These are phyloP conservation scores for Hibiscus syriacus DNA, from an alignment of 345 rosid genomes.

Conservation along the genomic window DNA sequence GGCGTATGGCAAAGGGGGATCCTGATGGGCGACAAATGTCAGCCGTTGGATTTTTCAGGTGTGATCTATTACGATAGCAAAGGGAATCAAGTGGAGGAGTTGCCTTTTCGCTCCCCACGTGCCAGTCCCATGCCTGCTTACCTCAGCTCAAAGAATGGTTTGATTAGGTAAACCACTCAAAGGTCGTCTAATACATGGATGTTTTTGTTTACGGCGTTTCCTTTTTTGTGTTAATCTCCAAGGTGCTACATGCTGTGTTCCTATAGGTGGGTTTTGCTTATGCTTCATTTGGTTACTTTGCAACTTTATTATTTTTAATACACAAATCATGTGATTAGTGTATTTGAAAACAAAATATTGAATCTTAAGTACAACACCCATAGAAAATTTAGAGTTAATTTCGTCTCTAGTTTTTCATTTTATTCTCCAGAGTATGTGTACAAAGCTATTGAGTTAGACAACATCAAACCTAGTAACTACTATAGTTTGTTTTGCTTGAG, in stretches of 20 bases:
- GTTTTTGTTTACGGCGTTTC: too few relatives aligned
- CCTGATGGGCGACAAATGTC: slow-evolving; percentile 91
- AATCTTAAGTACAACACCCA: too few relatives aligned
- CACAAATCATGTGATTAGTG: not conserved
- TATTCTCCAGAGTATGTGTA: not conserved
- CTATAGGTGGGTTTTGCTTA: not conserved
- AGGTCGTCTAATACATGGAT: too few relatives aligned
- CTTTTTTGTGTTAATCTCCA: not conserved
- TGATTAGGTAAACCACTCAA: not conserved
- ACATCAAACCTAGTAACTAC: not conserved
- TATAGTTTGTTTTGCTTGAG: not conserved
- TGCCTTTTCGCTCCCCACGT: slow-evolving; percentile 74
- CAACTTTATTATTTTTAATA: too few relatives aligned
- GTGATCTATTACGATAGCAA: slow-evolving; percentile 68
- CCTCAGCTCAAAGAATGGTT: not conserved
- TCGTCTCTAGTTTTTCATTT: not conserved
- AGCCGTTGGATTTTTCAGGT: slow-evolving; percentile 84
- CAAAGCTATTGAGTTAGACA: not conserved
- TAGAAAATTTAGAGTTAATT: not conserved
- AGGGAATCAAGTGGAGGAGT: slow-evolving; percentile 52
- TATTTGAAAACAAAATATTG: too few relatives aligned
- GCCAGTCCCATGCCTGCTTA: slow-evolving; percentile 50
- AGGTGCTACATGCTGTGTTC: not conserved
- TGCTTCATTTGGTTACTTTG: not conserved
- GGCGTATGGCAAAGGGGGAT: slow-evolving; percentile 87